Evolutionary conservation across 306 rosid genomes (phyloP).

Genomic region (Medicago arabica): DNA sequence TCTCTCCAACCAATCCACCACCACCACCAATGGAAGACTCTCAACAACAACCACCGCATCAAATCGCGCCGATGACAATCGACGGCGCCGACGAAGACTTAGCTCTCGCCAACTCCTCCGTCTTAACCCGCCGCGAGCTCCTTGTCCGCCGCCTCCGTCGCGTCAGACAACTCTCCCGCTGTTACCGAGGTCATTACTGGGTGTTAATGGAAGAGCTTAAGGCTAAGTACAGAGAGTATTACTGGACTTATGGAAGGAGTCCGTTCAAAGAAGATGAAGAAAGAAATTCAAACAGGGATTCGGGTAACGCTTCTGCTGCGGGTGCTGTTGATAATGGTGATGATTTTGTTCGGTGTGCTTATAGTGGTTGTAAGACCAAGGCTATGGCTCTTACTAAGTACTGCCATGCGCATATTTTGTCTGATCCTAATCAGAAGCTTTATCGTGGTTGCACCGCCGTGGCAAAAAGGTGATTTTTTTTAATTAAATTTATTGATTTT

Average conservation of each 20-base stretch:
- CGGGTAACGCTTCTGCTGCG: constrained; percentile 13
- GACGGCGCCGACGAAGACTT: constrained; percentile 44
- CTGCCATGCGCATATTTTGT: constrained; percentile 52
- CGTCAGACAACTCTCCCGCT: constrained; percentile 42
- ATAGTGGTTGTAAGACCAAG: constrained; percentile 47
- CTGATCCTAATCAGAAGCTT: constrained; percentile 55
- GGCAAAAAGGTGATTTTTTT: constrained; percentile 44
- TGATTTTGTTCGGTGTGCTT: constrained; percentile 50
- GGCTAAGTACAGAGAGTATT: constrained; percentile 59
- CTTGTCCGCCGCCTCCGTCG: constrained; percentile 48
- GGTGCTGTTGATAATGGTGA: constrained; percentile 39
- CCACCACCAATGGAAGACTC: constrained; percentile 39
- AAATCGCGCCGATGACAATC: constrained; percentile 26
- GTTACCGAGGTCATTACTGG: constrained; percentile 60
- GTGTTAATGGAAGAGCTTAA: constrained; percentile 67
- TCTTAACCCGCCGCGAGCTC: constrained; percentile 46
- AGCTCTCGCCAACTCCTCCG: constrained; percentile 33
- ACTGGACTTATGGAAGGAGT: constrained; percentile 74
- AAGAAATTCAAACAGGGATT: constrained; percentile 17
- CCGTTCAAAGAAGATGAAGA: constrained; percentile 66
- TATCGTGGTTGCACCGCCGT: constrained; percentile 46
- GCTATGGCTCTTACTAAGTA: constrained; percentile 55
- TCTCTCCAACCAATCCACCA: neutral
- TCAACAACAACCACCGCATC: neutral
- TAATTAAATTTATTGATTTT: neutral